Evolutionary conservation across 1,284 basidiomycete genomes (phyloP).

Genomic region (Malassezia sp.): DNA sequence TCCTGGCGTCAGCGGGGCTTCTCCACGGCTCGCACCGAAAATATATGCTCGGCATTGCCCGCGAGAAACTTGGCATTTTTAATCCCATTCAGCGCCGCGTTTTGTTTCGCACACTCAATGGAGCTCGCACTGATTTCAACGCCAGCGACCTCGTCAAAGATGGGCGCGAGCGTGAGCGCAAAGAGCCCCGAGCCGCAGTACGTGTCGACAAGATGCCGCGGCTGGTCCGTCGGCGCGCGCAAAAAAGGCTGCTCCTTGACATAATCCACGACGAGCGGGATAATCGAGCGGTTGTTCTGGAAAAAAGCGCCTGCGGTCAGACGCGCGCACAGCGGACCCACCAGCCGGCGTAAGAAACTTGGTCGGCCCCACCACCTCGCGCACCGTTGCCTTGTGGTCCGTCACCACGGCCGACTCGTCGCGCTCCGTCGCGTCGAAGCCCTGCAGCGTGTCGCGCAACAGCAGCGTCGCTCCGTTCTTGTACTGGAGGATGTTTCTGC

Average conservation of each 20-base stretch:
- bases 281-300: constrained; percentile 93
- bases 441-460: constrained; percentile 68
- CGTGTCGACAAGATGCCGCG: constrained; percentile 38
- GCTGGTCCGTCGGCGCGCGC: constrained; percentile 6
- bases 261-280: constrained; percentile 69
- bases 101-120: constrained; percentile 67
- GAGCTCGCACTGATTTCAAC: constrained; percentile 67
- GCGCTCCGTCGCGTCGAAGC: constrained; percentile 18
- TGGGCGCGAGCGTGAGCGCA: constrained; percentile 69
- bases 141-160: constrained; percentile 70
- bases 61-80: constrained; percentile 51
- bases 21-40: constrained; percentile 31
- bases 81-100: constrained; percentile 63
- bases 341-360: constrained; percentile 76
- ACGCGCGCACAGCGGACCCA: too few species aligned
- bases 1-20: constrained; percentile 17
- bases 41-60: constrained; percentile 54
- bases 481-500: constrained; percentile 68
- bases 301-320: too few species aligned
- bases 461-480: constrained; percentile 82
- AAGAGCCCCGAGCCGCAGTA: constrained; percentile 67
- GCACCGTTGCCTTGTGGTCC: constrained; percentile 66
- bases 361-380: constrained; percentile 69
- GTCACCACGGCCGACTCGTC: constrained; percentile 52
- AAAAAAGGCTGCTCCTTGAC: constrained; percentile 55